A percentile compares a stretch with the other conserved stretches of the same genome.
Conservation (phyloP, 306 rosid species). For the Lagenaria siceraria region DNA sequence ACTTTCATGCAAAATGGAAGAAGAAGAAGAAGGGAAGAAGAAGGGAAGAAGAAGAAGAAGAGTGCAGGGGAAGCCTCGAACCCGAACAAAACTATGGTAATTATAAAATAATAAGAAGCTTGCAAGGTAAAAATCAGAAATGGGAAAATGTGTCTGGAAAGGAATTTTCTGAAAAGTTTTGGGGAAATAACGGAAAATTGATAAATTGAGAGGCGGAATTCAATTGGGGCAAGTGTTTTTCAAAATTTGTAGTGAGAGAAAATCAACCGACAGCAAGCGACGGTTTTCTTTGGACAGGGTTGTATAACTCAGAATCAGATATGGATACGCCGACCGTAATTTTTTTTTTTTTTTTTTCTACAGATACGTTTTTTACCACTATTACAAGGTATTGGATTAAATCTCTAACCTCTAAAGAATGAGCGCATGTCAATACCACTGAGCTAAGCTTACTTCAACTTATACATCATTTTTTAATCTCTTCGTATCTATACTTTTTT, state of each 20-base stretch:
- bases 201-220: not conserved
- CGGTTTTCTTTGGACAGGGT: not conserved
- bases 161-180: not conserved
- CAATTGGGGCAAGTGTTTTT: not conserved
- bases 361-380: too few relatives aligned
- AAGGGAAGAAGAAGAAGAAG: not conserved
- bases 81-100: not conserved
- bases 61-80: not conserved
- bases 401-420: too few relatives aligned
- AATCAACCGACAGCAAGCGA: not conserved
- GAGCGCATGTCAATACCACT: too few relatives aligned
- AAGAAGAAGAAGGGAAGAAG: not conserved
- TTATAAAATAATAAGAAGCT: not conserved
- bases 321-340: not conserved
- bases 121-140: not conserved
- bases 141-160: not conserved
- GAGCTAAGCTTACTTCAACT: too few relatives aligned
- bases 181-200: not conserved
- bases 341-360: too few relatives aligned
- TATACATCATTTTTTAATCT: too few relatives aligned
- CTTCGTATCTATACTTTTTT: too few relatives aligned
- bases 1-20: not conserved
- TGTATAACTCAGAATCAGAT: not conserved
- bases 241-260: not conserved
- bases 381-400: too few relatives aligned